These are phyloP conservation scores for Cynara cardunculus DNA, from an alignment of 129 eudicot genomes.

Conservation along the genomic window DNA sequence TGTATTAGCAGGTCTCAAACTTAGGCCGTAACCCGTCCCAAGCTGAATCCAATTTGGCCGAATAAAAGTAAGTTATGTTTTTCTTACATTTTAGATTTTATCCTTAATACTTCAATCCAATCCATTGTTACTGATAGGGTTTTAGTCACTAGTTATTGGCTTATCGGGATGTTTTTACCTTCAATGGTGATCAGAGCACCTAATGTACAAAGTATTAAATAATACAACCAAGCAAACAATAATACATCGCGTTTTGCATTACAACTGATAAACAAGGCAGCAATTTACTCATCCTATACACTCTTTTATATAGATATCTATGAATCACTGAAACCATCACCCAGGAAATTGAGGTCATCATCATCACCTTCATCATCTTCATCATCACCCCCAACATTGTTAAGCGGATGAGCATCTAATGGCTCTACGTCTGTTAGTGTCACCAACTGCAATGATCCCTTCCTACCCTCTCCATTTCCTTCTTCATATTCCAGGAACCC, in stretches of 20 bases:
- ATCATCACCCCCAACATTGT: conserved; percentile 34
- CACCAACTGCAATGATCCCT: conserved; percentile 52
- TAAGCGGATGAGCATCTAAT: conserved; percentile 46
- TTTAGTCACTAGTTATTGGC: neutral
- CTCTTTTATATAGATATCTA: neutral
- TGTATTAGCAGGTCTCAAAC: no score
- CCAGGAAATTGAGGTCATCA: conserved; percentile 73
- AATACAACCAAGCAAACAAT: neutral
- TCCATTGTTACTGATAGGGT: neutral
- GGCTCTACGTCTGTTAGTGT: conserved; percentile 65
- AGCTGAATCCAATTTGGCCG: no score
- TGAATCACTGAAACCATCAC: conserved; percentile 55
- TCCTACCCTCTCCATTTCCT: conserved; percentile 45
- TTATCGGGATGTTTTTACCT: neutral
- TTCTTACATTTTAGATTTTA: no score
- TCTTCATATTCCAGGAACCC: conserved; percentile 62
- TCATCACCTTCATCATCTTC: conserved; percentile 39
- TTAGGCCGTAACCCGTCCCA: no score
- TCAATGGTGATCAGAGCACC: neutral
- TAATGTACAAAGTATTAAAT: neutral
- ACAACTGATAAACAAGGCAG: conserved; percentile 3
- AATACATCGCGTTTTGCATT: conserved; percentile 7
- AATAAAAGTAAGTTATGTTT: no score
- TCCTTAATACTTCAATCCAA: no score
- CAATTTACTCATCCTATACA: conserved; percentile 19